A percentile compares a stretch with the other conserved stretches of the same genome.
These are phyloP conservation scores for Dioszegia hungarica DNA, from an alignment of 768 basidiomycete species.

Conservation along the genomic window DNA sequence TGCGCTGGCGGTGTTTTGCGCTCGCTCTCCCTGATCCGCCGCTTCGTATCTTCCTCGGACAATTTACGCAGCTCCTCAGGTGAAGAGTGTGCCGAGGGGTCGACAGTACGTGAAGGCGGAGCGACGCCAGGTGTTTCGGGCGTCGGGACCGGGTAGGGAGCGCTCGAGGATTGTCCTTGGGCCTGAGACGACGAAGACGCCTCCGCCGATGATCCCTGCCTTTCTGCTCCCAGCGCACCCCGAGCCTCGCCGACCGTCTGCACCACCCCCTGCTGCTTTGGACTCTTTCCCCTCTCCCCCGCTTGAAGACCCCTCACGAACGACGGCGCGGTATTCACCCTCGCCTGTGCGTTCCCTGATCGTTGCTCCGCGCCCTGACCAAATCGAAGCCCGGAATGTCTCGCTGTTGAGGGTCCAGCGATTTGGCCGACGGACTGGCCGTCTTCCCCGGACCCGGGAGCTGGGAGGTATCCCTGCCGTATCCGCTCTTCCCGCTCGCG, in stretches of 20 bases:
- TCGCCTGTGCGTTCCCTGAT: neutral
- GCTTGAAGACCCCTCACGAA: neutral
- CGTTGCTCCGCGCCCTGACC: constrained; percentile 1
- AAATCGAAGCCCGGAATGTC: constrained; percentile 1
- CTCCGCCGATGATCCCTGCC: too few relatives aligned
- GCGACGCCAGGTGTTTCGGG: constrained; percentile 12
- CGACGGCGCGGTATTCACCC: constrained; percentile 2
- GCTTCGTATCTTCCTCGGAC: constrained; percentile 39
- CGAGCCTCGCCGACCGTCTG: neutral
- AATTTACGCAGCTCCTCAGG: constrained; percentile 32
- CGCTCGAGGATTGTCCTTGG: neutral
- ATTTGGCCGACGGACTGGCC: neutral
- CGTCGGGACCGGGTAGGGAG: constrained; percentile 25
- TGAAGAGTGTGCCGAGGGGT: constrained; percentile 22
- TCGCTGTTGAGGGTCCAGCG: neutral
- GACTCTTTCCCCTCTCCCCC: neutral
- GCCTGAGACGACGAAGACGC: too few relatives aligned
- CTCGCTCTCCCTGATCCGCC: constrained; percentile 23
- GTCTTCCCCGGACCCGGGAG: neutral
- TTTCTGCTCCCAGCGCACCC: too few relatives aligned
- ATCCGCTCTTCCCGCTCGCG: constrained; percentile 38
- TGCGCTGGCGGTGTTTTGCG: neutral
- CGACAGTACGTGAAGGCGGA: constrained; percentile 18
- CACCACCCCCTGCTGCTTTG: constrained; percentile 5
- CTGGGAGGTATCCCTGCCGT: constrained; percentile 36